These are phyloP conservation scores for Microbotryomycetes sp. DNA, from an alignment of 1,284 basidiomycete species.

Conservation along the genomic window DNA sequence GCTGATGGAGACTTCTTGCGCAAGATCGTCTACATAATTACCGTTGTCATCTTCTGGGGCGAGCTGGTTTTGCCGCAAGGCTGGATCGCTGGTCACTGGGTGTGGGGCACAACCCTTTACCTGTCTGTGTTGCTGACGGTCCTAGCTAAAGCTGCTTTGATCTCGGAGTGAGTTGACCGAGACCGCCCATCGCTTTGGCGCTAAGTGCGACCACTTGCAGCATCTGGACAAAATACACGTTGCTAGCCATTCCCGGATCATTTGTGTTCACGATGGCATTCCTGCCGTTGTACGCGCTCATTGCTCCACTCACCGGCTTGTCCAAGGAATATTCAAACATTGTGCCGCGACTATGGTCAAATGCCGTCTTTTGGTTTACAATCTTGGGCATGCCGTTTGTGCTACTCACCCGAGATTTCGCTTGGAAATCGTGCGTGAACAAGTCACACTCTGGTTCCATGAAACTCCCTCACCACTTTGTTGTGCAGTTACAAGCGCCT, in stretches of 20 bases:
- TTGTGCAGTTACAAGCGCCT: slow-evolving; percentile 74
- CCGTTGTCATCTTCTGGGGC: slow-evolving; percentile 83
- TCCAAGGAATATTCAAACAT: slow-evolving; percentile 84
- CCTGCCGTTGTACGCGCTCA: slow-evolving; percentile 79
- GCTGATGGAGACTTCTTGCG: too few relatives aligned
- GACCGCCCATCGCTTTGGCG: too few relatives aligned
- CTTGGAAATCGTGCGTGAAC: slow-evolving; percentile 92
- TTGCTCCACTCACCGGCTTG: slow-evolving; percentile 76
- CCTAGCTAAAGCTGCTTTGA: slow-evolving; percentile 90
- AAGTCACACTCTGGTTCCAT: slow-evolving; percentile 1
- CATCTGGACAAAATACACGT: slow-evolving; percentile 99
- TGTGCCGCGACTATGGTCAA: slow-evolving; percentile 78
- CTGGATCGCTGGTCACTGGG: slow-evolving; percentile 81
- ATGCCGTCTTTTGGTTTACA: slow-evolving; percentile 81
- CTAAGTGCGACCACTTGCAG: slow-evolving; percentile 44
- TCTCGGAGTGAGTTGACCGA: slow-evolving; percentile 72
- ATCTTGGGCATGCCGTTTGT: slow-evolving; percentile 80
- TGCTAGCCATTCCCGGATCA: slow-evolving; percentile 83
- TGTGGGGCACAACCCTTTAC: slow-evolving; percentile 91
- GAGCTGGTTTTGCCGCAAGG: slow-evolving; percentile 75
- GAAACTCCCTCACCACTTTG: not conserved
- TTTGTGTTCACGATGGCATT: slow-evolving; percentile 91
- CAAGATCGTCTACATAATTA: slow-evolving; percentile 81
- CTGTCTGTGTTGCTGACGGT: slow-evolving; percentile 88
- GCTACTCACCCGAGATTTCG: slow-evolving; percentile 83